Conservation (phyloP, 2,329 filamentous ascomycete species). For the Colletotrichum sp. region DNA sequence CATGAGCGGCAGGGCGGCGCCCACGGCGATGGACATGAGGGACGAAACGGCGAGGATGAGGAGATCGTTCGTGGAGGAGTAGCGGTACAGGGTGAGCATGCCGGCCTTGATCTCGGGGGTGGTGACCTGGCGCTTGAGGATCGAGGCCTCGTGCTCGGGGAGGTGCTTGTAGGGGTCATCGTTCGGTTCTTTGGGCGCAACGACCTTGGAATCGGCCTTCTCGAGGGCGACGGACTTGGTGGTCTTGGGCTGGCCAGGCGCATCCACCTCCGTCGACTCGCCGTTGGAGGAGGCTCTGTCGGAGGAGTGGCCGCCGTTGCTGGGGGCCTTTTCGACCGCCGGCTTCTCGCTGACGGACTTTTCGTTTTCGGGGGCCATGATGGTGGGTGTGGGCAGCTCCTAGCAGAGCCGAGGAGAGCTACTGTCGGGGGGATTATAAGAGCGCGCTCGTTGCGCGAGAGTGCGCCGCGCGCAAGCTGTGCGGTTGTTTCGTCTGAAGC, state of each 20-base stretch:
- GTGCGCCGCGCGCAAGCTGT: conserved; percentile 12
- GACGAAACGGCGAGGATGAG: conserved; percentile 66
- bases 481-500: not conserved
- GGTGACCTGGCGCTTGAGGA: conserved; percentile 72
- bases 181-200: conserved; percentile 41
- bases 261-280: conserved; percentile 33
- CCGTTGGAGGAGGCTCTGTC: conserved; percentile 39
- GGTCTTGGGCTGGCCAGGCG: conserved; percentile 9
- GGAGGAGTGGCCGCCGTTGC: conserved; percentile 26
- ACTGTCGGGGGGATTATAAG: not conserved
- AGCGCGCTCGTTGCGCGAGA: conserved; percentile 4
- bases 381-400: not conserved
- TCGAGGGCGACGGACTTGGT: conserved; percentile 32
- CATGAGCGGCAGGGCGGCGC: conserved; percentile 80
- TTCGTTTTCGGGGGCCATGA: conserved; percentile 11
- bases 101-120: conserved; percentile 68
- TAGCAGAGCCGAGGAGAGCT: not conserved
- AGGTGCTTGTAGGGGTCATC: conserved; percentile 67
- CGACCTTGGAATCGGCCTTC: conserved; percentile 50
- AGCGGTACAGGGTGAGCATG: conserved; percentile 71
- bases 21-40: conserved; percentile 72
- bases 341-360: conserved; percentile 6
- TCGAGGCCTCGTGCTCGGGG: conserved; percentile 66
- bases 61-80: conserved; percentile 69
- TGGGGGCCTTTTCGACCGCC: conserved; percentile 27